phyloP scores from a whole-genome alignment of 2,329 filamentous ascomycete genomes.

The Alternaria sp. region DNA sequence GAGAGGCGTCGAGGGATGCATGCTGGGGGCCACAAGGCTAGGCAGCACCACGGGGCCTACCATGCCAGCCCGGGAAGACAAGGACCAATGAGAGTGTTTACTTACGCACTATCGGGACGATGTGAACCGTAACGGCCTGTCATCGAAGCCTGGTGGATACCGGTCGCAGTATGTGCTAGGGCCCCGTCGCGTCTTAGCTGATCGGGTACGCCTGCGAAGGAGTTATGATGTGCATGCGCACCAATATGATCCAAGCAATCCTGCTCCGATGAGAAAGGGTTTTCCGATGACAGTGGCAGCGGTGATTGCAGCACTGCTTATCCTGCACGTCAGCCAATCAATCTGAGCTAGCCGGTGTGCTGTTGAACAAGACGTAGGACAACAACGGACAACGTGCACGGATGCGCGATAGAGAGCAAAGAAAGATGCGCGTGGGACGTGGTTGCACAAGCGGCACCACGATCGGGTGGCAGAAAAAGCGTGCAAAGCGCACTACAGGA shows the following conservation, averaged over 20 bases:
- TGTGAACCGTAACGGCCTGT: conserved; percentile 61
- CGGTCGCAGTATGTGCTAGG: conserved; percentile 57
- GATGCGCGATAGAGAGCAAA: conserved; percentile 34
- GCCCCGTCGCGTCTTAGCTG: conserved; percentile 61
- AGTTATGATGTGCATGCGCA: conserved; percentile 57
- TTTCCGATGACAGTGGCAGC: conserved; percentile 54
- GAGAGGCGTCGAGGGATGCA: conserved; percentile 48
- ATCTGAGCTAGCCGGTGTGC: conserved; percentile 34
- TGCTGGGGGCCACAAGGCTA: conserved; percentile 48
- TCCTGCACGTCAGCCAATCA: conserved; percentile 54
- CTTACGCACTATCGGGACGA: conserved; percentile 65
- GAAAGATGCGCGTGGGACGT: conserved; percentile 41
- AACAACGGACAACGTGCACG: conserved; percentile 52
- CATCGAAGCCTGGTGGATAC: conserved; percentile 59
- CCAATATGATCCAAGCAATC: conserved; percentile 58
- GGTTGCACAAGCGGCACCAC: conserved; percentile 49
- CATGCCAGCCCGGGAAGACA: conserved; percentile 44
- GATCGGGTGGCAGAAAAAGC: conserved; percentile 44
- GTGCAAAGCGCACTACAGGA: conserved; percentile 50
- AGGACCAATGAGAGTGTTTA: conserved; percentile 54
- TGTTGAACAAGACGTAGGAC: conserved; percentile 49
- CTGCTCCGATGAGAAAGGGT: conserved; percentile 56
- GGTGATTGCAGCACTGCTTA: conserved; percentile 56
- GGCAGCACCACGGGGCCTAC: conserved; percentile 49
- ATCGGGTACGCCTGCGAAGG: conserved; percentile 58